Evolutionary conservation across 176 grass and related monocot genomes (phyloP).

Genomic region (Tillandsia leiboldiana): DNA sequence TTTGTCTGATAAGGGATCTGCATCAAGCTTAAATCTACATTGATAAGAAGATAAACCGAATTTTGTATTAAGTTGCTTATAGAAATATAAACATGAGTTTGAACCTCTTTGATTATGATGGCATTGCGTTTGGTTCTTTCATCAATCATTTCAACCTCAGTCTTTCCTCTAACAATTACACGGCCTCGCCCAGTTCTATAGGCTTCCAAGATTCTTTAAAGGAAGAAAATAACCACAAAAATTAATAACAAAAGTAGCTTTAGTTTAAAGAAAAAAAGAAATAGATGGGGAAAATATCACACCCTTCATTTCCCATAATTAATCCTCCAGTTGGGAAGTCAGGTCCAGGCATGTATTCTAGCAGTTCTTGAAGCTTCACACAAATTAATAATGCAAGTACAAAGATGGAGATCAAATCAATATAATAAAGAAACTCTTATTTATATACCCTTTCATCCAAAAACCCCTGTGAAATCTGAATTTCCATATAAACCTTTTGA

Average conservation of each 20-base stretch:
- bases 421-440: no score
- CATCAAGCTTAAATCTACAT: slow-evolving; percentile 20
- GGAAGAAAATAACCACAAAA: slow-evolving; percentile 19
- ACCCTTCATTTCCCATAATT: slow-evolving; percentile 82
- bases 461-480: no score
- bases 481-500: no score
- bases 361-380: slow-evolving; percentile 76
- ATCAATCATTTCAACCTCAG: slow-evolving; percentile 64
- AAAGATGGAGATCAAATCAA: no score
- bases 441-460: not conserved
- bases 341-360: slow-evolving; percentile 93
- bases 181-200: slow-evolving; percentile 78
- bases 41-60: slow-evolving; percentile 5
- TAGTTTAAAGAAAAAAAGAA: slow-evolving; percentile 19
- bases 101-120: slow-evolving; percentile 94
- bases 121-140: slow-evolving; percentile 63
- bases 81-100: slow-evolving; percentile 1
- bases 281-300: slow-evolving; percentile 12
- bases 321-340: slow-evolving; percentile 96
- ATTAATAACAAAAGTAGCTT: slow-evolving; percentile 11
- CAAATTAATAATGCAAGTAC: not conserved
- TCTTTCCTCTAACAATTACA: slow-evolving; percentile 83
- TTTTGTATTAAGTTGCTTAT: not conserved
- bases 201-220: slow-evolving; percentile 76
- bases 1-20: slow-evolving; percentile 96